Evolutionary conservation across 345 rosid genomes (phyloP).

Genomic region (Eucalyptus cloeziana): DNA sequence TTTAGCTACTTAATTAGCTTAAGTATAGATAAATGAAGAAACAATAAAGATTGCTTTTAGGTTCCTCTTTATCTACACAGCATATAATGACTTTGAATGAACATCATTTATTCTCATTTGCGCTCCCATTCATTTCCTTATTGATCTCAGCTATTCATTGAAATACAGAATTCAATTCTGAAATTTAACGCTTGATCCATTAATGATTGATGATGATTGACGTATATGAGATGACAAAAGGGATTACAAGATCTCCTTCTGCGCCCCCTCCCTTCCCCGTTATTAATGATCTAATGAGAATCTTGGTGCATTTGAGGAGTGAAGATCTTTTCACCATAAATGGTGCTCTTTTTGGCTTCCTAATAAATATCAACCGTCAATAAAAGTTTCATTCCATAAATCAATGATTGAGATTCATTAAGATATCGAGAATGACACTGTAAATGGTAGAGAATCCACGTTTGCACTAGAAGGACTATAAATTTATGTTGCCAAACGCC

Average conservation of each 20-base stretch:
- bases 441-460: background rate
- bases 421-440: accelerated
- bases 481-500: background rate
- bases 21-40: background rate
- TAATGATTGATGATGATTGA: background rate
- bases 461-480: background rate
- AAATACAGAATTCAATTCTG: background rate
- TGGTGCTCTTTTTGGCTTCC: background rate
- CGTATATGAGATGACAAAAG: background rate
- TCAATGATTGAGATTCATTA: background rate
- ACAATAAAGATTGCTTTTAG: background rate
- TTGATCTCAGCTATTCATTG: background rate
- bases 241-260: background rate
- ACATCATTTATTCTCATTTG: background rate
- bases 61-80: background rate
- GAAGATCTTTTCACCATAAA: background rate
- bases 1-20: background rate
- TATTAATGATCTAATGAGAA: background rate
- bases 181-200: background rate
- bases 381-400: background rate
- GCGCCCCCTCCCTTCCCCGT: background rate
- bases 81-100: background rate
- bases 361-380: background rate
- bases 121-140: background rate
- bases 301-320: background rate